Base-by-base conservation (phyloP, 495 filamentous ascomycete species). In the Xylaria scruposa region DNA sequence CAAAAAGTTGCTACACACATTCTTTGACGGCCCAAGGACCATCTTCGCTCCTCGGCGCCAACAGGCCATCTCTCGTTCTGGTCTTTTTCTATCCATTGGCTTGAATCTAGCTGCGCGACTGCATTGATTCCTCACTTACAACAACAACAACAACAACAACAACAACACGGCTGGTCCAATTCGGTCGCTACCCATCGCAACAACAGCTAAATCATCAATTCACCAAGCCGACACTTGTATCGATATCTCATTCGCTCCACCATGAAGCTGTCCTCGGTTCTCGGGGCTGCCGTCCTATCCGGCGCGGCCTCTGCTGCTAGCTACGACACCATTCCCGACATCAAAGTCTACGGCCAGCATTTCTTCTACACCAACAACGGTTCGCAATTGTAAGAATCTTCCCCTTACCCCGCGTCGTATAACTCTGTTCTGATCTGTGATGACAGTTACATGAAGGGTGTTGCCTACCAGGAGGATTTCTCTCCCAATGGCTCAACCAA, bases 401-500 rank as follows among this genome's bases (percentile, higher is more conserved):
- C 17, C 26, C 21, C 13, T 46, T 17, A 6, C 24, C n/a, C 24
- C n/a, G 1, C 21, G 33, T 13, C 8, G 9, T 3, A 4, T 38
- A 31, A n/a, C 33, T 42, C 4, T 7, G 10, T 24, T 26, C 65
- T 67, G 29, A 69, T 56, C 15, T 31, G 5, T 62, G 31, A 29
- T 42, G 24, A 47, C 33, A 79, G 77, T 77, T 89, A 83, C 78
- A 92, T 98, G 73, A 91, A 90, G 72, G 96, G 96, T 77, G 86
- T 99, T 68, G 96, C 96, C 42, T 99, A 99, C 82, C 96, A 91
- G 77, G 85, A 88, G 75, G 85, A 90, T 70, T 82, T 82, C 70
- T 83, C 76, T 61, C 79, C 82, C 15, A 81, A 81, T 61, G 79
- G 81, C 33, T 79, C 73, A 6, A 78, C 79, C 12, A 80, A 78